phyloP scores from a whole-genome alignment of 345 rosid species.

The Linum usitatissimum region DNA sequence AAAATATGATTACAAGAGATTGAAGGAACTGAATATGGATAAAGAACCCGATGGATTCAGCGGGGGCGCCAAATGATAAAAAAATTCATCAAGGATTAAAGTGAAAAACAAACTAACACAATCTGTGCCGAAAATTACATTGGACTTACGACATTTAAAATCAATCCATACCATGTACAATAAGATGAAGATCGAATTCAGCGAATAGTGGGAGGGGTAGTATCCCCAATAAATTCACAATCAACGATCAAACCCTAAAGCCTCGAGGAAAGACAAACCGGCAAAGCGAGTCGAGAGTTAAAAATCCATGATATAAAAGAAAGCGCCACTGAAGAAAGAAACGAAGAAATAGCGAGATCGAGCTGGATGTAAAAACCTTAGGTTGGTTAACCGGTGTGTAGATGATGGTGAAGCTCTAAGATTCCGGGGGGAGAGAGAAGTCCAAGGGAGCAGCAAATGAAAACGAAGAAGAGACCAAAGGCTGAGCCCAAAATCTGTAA shows the following conservation, averaged over 20 bases:
- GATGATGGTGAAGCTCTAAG: conserved; percentile 28
- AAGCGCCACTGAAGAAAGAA: neutral
- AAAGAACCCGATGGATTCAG: conserved; percentile 7
- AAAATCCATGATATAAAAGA: neutral
- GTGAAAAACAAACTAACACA: neutral
- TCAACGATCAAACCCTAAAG: conserved; percentile 34
- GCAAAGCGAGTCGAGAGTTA: conserved; percentile 3
- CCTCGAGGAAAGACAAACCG: conserved; percentile 7
- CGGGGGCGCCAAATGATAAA: conserved; percentile 7
- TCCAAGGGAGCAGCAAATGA: conserved; percentile 28
- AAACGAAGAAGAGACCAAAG: conserved; percentile 15
- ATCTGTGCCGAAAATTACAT: conserved; percentile 15
- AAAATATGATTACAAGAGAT: conserved; percentile 5
- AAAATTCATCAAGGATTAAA: neutral
- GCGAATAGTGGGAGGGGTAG: neutral
- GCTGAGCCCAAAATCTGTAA: conserved; percentile 20
- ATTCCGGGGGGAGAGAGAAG: conserved; percentile 39
- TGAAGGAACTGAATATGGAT: conserved; percentile 9
- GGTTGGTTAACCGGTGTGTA: conserved; percentile 30
- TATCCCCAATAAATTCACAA: conserved; percentile 26
- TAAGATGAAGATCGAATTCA: conserved; percentile 22
- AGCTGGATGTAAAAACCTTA: conserved; percentile 28
- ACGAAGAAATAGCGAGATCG: conserved; percentile 28
- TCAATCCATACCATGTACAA: conserved; percentile 12
- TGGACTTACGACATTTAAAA: conserved; percentile 15